These are phyloP conservation scores for Calonectria leucothoes DNA, from an alignment of 2,329 filamentous ascomycete genomes.

Conservation along the genomic window DNA sequence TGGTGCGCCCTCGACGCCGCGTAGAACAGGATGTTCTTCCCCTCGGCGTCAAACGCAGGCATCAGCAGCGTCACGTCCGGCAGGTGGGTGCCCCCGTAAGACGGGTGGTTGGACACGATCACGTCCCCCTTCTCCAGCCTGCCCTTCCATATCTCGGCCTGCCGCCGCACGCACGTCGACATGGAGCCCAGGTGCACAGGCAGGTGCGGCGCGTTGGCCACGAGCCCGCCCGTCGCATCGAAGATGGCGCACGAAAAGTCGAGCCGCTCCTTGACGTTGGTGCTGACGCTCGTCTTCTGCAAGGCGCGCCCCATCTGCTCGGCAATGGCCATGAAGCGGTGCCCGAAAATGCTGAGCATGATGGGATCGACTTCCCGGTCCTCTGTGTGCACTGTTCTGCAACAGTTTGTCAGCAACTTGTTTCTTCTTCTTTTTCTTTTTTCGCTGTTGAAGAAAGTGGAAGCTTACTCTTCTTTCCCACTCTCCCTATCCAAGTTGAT, in stretches of 20 bases:
- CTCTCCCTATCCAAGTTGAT: conserved; percentile 79
- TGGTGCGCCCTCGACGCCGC: conserved; percentile 85
- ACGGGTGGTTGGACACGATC: conserved; percentile 85
- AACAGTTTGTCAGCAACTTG: neutral
- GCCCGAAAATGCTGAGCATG: conserved; percentile 82
- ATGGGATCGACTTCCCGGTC: conserved; percentile 76
- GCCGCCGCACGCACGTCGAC: conserved; percentile 83
- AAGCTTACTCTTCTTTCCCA: conserved; percentile 49
- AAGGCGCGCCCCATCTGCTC: conserved; percentile 86
- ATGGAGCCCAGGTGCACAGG: conserved; percentile 86
- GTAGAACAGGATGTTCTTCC: conserved; percentile 82
- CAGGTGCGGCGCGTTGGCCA: conserved; percentile 83
- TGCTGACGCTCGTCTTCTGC: conserved; percentile 84
- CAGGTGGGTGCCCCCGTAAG: conserved; percentile 85
- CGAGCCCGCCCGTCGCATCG: conserved; percentile 78
- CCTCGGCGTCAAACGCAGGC: conserved; percentile 75
- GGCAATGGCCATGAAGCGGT: conserved; percentile 87
- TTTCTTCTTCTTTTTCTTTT: no score
- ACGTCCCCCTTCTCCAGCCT: conserved; percentile 84
- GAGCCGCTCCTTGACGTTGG: conserved; percentile 84
- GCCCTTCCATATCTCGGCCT: conserved; percentile 83
- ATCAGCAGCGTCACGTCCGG: conserved; percentile 86
- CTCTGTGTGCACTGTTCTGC: conserved; percentile 1
- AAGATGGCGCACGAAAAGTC: conserved; percentile 88
- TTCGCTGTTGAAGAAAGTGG: no score